These are phyloP conservation scores for Bryum argenteum DNA, from an alignment of 225 moss, liverwort and hornwort genomes.

Conservation along the genomic window DNA sequence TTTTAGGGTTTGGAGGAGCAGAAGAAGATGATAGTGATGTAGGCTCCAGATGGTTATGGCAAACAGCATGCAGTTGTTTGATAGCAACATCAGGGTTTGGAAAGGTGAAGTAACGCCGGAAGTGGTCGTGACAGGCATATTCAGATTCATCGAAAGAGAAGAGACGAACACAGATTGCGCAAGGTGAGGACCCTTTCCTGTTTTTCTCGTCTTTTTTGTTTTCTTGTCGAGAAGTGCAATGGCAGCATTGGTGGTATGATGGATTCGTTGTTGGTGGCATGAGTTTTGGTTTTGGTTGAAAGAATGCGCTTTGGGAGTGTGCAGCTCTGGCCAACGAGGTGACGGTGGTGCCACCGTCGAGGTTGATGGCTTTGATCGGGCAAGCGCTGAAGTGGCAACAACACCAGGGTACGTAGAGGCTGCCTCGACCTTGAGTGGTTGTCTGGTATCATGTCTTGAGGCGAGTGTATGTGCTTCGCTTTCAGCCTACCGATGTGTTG, in stretches of 20 bases:
- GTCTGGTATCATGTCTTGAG: neutral
- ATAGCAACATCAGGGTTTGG: neutral
- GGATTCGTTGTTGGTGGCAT: too few relatives aligned
- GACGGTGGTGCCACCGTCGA: conserved; percentile 95
- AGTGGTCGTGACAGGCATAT: conserved; percentile 70
- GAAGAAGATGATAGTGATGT: neutral
- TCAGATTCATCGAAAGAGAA: conserved; percentile 99
- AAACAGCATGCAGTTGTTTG: neutral
- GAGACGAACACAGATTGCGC: conserved; percentile 92
- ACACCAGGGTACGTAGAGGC: conserved; percentile 70
- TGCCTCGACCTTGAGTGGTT: neutral
- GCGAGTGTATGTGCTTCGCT: too few relatives aligned
- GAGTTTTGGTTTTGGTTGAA: neutral
- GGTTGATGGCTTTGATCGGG: conserved; percentile 97
- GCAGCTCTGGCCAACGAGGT: conserved; percentile 93
- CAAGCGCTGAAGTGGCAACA: conserved; percentile 99
- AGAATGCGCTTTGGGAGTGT: conserved; percentile 20
- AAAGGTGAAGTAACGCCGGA: conserved; percentile 1
- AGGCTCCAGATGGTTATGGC: conserved; percentile 1
- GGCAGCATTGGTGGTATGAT: neutral
- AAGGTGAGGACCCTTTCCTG: conserved; percentile 49
- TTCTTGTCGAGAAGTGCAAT: neutral
- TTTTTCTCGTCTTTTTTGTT: neutral
- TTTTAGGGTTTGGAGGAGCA: neutral
- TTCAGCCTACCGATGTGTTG: neutral